Base-by-base conservation (phyloP, 2,329 filamentous ascomycete species). In the Nigrospora sphaerica region DNA sequence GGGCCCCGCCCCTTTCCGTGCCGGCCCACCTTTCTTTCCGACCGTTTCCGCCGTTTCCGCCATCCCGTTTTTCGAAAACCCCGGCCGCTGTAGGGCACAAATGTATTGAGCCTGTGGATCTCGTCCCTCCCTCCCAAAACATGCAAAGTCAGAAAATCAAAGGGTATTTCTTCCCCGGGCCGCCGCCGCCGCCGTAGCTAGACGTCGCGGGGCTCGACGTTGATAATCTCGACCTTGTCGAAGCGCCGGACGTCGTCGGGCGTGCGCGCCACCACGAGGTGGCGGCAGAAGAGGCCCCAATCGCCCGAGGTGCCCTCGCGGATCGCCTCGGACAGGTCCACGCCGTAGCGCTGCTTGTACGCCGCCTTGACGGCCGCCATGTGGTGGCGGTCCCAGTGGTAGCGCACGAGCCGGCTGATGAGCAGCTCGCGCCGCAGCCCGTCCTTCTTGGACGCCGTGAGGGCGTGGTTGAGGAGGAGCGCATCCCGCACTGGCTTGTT, bases 401-500 rank as follows among this genome's bases (percentile, higher is more conserved):
- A 81, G 32, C 93, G 78, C 38, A 96, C 88, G 2, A 97, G 76
- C 2, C 93, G 78, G 3, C 86, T 91, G 52, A 95, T 95, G 43
- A 98, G 80, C 42, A 96, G 72, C 63, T 96, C 92, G 39, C 87
- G 85, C 31, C 92, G 82, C 52, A 91, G 74, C 45, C 78, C 67
- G 60, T 92, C 87, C 52, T 79, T 80, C 53, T 76, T 79, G 4
- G 85, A 84, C 39, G 85, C 79, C 17, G 83, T 85, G 53, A 97
- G 81, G 2, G 93, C 92, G 69, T 97, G 93, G 65, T 95, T 84
- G 2, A 98, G 74, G 3, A 97, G 82, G 34, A 96, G 77, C 3
- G 92, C 89, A 64, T 97, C 93, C 46, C 93, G 88, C 52, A 95
- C 89, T 6, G 93, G 91, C 49, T 87, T 87, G 70, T 97, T 97